phyloP scores from a whole-genome alignment of 108 stramenopile genomes.

The Conticribra weissflogii region DNA sequence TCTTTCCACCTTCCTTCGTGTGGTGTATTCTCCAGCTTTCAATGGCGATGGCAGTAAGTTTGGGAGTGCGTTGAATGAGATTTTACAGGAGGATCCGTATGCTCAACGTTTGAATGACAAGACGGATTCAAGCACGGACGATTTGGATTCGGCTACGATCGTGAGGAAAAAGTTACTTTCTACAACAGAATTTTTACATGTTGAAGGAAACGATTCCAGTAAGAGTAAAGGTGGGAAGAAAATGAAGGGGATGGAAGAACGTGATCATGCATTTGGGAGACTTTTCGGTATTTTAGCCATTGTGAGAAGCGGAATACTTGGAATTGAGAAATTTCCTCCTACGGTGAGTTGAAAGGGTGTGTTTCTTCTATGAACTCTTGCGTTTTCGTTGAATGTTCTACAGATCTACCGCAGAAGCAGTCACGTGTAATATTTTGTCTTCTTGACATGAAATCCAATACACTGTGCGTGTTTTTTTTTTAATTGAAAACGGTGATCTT shows the following conservation, averaged over 20 bases:
- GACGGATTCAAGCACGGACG: slow-evolving; percentile 8
- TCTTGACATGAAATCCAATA: no score
- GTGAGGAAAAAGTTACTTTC: slow-evolving; percentile 50
- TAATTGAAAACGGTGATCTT: no score
- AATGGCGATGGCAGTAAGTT: slow-evolving; percentile 34
- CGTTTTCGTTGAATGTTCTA: background rate
- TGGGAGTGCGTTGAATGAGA: slow-evolving; percentile 39
- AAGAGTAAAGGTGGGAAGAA: slow-evolving; percentile 42
- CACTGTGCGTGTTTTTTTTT: no score
- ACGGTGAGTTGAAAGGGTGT: slow-evolving; percentile 31
- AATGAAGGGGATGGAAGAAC: slow-evolving; percentile 80
- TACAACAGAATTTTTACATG: slow-evolving; percentile 38
- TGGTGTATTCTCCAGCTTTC: slow-evolving; percentile 39
- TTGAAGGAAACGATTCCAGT: slow-evolving; percentile 33
- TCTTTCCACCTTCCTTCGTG: slow-evolving; percentile 72
- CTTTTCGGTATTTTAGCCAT: slow-evolving; percentile 83
- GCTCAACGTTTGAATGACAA: slow-evolving; percentile 5
- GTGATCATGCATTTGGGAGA: slow-evolving; percentile 83
- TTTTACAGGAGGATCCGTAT: slow-evolving; percentile 32
- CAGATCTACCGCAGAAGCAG: background rate
- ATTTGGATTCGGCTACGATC: slow-evolving; percentile 36
- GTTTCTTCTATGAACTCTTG: no score
- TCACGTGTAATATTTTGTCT: no score
- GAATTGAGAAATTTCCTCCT: slow-evolving; percentile 17
- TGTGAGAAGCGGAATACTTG: slow-evolving; percentile 66